These are phyloP conservation scores for Leishmania mexicana DNA, from an alignment of 208 protist genomes.

Conservation along the genomic window DNA sequence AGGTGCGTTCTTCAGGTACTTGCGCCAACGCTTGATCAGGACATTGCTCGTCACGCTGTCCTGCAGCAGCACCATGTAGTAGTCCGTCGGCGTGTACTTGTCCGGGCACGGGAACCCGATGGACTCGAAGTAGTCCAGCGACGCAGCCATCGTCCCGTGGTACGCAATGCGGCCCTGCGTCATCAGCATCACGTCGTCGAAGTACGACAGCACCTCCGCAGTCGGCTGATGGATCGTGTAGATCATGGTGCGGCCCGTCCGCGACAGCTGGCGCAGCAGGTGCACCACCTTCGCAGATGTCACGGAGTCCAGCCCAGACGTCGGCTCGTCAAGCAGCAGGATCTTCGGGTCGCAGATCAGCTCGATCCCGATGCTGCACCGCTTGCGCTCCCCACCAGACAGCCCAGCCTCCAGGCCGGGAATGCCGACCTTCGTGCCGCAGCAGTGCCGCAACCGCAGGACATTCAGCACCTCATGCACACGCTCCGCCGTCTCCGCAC, in stretches of 20 bases:
- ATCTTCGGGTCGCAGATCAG: slow-evolving; percentile 86
- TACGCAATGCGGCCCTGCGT: slow-evolving; percentile 78
- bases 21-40: slow-evolving; percentile 73
- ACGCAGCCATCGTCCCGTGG: slow-evolving; percentile 71
- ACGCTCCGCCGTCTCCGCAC: slow-evolving; percentile 44
- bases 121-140: slow-evolving; percentile 81
- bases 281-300: slow-evolving; percentile 85
- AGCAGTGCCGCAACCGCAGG: slow-evolving; percentile 66
- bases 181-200: slow-evolving; percentile 94
- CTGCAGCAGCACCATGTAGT: slow-evolving; percentile 87
- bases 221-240: slow-evolving; percentile 96
- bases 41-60: slow-evolving; percentile 48
- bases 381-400: slow-evolving; percentile 91
- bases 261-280: slow-evolving; percentile 73
- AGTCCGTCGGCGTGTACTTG: slow-evolving; percentile 86
- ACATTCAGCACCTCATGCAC: slow-evolving; percentile 71
- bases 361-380: slow-evolving; percentile 88
- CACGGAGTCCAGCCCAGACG: slow-evolving; percentile 87
- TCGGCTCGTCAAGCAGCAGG: slow-evolving; percentile 92
- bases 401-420: slow-evolving; percentile 73
- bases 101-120: slow-evolving; percentile 74
- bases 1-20: slow-evolving; percentile 51
- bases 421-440: slow-evolving; percentile 75
- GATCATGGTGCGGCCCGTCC: slow-evolving; percentile 85
- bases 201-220: slow-evolving; percentile 83